Evolutionary conservation across 1,284 basidiomycete genomes (phyloP).

Genomic region (Rhizoctonia solani): DNA sequence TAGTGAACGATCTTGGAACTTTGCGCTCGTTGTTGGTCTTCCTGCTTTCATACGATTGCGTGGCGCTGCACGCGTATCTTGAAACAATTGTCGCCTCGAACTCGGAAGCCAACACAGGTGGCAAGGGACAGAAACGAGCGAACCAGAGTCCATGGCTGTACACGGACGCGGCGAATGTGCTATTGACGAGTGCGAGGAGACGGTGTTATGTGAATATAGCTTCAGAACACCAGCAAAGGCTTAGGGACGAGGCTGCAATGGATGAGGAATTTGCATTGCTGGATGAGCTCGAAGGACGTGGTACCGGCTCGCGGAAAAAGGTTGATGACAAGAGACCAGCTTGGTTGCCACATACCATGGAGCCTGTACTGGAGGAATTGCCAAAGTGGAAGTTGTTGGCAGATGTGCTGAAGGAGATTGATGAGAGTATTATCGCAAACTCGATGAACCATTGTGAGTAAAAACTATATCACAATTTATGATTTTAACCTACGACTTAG

Average conservation of each 20-base stretch:
- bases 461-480: not conserved
- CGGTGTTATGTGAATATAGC: slow-evolving; percentile 67
- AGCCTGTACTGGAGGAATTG: slow-evolving; percentile 88
- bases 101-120: slow-evolving; percentile 54
- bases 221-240: slow-evolving; percentile 39
- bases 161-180: slow-evolving; percentile 85
- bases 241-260: slow-evolving; percentile 52
- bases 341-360: slow-evolving; percentile 80
- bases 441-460: slow-evolving; percentile 43
- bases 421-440: slow-evolving; percentile 74
- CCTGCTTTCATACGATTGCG: slow-evolving; percentile 87
- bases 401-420: slow-evolving; percentile 88
- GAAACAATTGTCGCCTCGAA: slow-evolving; percentile 87
- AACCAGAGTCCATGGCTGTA: slow-evolving; percentile 78
- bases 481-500: slow-evolving; percentile 42
- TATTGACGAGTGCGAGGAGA: slow-evolving; percentile 82
- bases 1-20: slow-evolving; percentile 86
- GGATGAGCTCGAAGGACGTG: slow-evolving; percentile 60
- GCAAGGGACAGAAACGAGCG: slow-evolving; percentile 58
- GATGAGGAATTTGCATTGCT: slow-evolving; percentile 73
- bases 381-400: slow-evolving; percentile 93
- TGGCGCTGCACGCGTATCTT: slow-evolving; percentile 90
- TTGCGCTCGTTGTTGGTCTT: slow-evolving; percentile 84
- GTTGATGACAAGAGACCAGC: slow-evolving; percentile 37
- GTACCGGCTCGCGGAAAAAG: not conserved